Percentiles rank a stretch among this genome's conserved stretches.
Evolutionary conservation across 2,329 filamentous ascomycete species (phyloP).

Genomic region (Colletotrichum eleusines): DNA sequence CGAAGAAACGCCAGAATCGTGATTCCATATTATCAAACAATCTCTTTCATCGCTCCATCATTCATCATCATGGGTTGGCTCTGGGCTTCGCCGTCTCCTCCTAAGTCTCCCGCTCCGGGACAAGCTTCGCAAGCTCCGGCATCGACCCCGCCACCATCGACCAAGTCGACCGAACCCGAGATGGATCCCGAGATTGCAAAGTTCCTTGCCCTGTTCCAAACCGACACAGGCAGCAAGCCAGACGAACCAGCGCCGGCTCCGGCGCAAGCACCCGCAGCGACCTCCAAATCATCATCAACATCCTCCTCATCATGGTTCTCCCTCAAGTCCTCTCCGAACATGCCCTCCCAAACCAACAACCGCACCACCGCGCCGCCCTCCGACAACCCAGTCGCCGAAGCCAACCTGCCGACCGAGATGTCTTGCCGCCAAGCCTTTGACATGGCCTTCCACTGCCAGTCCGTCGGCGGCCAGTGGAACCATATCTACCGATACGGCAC

Average conservation of each 20-base stretch:
- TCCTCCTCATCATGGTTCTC: slow-evolving; percentile 50
- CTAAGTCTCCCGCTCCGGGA: slow-evolving; percentile 47
- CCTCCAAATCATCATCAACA: slow-evolving; percentile 45
- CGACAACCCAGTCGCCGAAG: slow-evolving; percentile 68
- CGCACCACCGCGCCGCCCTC: slow-evolving; percentile 45
- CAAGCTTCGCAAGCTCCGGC: slow-evolving; percentile 44
- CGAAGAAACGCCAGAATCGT: background rate
- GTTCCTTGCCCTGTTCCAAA: slow-evolving; percentile 63
- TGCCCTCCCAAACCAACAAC: slow-evolving; percentile 41
- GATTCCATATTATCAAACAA: no score
- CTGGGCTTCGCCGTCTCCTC: slow-evolving; percentile 61
- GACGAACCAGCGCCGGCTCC: slow-evolving; percentile 39
- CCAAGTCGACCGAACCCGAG: slow-evolving; percentile 38
- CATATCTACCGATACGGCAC: slow-evolving; percentile 89
- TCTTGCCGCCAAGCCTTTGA: slow-evolving; percentile 93
- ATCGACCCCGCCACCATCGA: slow-evolving; percentile 41
- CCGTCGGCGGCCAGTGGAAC: slow-evolving; percentile 90
- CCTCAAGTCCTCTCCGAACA: slow-evolving; percentile 47
- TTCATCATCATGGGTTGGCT: slow-evolving; percentile 70
- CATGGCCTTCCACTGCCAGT: slow-evolving; percentile 93
- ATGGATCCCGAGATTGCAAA: slow-evolving; percentile 66
- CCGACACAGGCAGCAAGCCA: slow-evolving; percentile 48
- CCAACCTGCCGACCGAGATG: slow-evolving; percentile 83
- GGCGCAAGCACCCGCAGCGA: slow-evolving; percentile 43
- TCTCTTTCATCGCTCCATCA: background rate